Percentiles rank a stretch among this genome's conserved stretches.
Evolutionary conservation across 148 eudicot species (phyloP).

Genomic region (Diospyros kaki): DNA sequence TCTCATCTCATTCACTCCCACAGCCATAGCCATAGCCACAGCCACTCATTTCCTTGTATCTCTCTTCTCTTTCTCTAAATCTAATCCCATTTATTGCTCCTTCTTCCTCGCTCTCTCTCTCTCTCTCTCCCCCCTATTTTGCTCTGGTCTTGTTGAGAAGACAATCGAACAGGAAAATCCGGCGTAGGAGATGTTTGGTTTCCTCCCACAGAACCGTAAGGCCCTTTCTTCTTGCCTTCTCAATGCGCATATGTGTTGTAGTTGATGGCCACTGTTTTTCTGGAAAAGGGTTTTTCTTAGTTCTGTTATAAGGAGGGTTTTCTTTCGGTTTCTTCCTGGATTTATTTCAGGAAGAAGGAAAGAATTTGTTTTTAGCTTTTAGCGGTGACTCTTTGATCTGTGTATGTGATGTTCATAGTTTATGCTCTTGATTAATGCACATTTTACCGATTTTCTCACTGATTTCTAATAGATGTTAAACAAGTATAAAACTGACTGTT

Average conservation of each 20-base stretch:
- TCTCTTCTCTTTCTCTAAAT: background rate
- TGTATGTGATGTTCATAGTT: too few relatives aligned
- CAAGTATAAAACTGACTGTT: background rate
- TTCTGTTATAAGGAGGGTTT: too few relatives aligned
- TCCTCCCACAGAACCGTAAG: constrained; percentile 7
- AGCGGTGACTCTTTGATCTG: too few relatives aligned
- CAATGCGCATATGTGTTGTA: background rate
- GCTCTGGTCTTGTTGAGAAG: background rate
- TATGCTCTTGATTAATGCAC: background rate
- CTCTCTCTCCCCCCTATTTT: constrained; percentile 1
- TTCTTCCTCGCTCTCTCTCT: constrained; percentile 6
- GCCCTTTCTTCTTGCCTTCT: background rate
- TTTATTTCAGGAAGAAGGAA: too few relatives aligned
- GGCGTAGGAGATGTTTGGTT: constrained; percentile 3
- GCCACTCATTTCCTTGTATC: too few relatives aligned
- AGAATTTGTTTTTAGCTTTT: too few relatives aligned
- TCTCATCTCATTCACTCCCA: too few relatives aligned
- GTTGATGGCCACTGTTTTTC: background rate
- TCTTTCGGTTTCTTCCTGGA: too few relatives aligned
- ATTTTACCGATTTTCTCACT: background rate
- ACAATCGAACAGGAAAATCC: constrained; percentile 4
- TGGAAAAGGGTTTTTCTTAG: background rate
- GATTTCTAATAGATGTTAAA: background rate
- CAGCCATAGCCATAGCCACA: too few relatives aligned
- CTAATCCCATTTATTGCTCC: constrained; percentile 18